phyloP scores from a whole-genome alignment of 441 rosid genomes.

The Bruguiera hainesii region DNA sequence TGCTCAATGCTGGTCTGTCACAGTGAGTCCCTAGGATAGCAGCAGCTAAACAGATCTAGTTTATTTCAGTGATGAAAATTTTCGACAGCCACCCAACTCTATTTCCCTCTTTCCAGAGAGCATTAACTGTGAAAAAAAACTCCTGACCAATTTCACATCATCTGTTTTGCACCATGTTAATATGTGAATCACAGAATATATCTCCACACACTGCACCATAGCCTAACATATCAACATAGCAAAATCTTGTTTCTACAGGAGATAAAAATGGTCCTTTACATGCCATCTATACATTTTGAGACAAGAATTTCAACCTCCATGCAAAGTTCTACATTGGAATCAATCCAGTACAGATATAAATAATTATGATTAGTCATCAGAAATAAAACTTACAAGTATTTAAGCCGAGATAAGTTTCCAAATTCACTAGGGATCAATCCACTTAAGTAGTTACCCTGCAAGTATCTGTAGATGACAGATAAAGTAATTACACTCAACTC shows the following conservation, averaged over 20 bases:
- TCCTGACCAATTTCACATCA: not conserved
- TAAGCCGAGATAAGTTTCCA: slow-evolving; percentile 72
- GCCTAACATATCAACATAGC: not conserved
- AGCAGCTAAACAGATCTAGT: not conserved
- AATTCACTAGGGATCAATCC: slow-evolving; percentile 77
- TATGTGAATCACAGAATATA: not conserved
- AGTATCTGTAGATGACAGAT: slow-evolving; percentile 48
- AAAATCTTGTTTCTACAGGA: not conserved
- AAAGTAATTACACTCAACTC: slow-evolving; percentile 6
- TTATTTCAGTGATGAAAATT: not conserved
- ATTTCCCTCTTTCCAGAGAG: slow-evolving; percentile 3
- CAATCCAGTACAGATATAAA: not conserved
- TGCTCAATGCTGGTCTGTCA: not conserved
- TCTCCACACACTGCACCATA: not conserved
- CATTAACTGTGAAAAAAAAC: not conserved
- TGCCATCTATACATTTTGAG: not conserved
- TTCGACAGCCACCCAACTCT: not conserved
- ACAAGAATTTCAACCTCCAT: not conserved
- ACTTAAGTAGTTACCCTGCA: slow-evolving; percentile 88
- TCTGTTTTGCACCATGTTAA: not conserved
- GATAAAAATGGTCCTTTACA: not conserved
- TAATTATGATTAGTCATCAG: slow-evolving; percentile 15
- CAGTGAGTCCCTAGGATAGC: not conserved
- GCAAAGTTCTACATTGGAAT: slow-evolving; percentile 2
- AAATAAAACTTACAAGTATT: slow-evolving; percentile 57